phyloP scores from a whole-genome alignment of 169 alveolate species.

The Theileria equi region DNA sequence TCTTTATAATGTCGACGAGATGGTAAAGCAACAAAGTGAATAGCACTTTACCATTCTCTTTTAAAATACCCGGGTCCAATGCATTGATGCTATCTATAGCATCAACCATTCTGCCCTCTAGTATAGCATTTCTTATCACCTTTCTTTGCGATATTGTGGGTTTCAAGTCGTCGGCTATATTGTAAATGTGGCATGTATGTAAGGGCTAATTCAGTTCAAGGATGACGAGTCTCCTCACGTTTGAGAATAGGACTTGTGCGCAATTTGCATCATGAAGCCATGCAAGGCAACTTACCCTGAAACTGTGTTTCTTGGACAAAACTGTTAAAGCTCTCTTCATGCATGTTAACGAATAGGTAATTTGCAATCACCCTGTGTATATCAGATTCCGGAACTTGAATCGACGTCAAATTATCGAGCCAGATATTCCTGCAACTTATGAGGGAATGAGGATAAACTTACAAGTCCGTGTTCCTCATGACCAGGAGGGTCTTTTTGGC shows the following conservation, averaged over 20 bases:
- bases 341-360: slow-evolving; percentile 47
- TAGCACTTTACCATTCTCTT: slow-evolving; percentile 29
- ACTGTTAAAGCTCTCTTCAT: slow-evolving; percentile 34
- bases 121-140: slow-evolving; percentile 25
- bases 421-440: slow-evolving; percentile 1
- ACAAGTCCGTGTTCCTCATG: slow-evolving; percentile 23
- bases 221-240: slow-evolving; percentile 6
- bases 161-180: slow-evolving; percentile 17
- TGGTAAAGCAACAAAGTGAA: slow-evolving; percentile 21
- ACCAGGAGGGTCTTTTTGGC: slow-evolving; percentile 2
- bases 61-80: slow-evolving; percentile 33
- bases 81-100: slow-evolving; percentile 28
- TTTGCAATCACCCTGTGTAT: slow-evolving; percentile 41
- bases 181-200: neutral
- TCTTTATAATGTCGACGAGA: slow-evolving; percentile 33
- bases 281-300: slow-evolving; percentile 41
- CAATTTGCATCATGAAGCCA: neutral
- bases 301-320: slow-evolving; percentile 47
- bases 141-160: slow-evolving; percentile 48
- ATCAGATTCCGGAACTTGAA: slow-evolving; percentile 35
- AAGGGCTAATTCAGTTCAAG: slow-evolving; percentile 12
- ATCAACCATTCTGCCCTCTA: slow-evolving; percentile 36
- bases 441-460: slow-evolving; percentile 3
- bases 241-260: neutral
- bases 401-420: neutral